Conservation (phyloP, 1,284 basidiomycete genomes). For the Sanghuangporus sanghuang region DNA sequence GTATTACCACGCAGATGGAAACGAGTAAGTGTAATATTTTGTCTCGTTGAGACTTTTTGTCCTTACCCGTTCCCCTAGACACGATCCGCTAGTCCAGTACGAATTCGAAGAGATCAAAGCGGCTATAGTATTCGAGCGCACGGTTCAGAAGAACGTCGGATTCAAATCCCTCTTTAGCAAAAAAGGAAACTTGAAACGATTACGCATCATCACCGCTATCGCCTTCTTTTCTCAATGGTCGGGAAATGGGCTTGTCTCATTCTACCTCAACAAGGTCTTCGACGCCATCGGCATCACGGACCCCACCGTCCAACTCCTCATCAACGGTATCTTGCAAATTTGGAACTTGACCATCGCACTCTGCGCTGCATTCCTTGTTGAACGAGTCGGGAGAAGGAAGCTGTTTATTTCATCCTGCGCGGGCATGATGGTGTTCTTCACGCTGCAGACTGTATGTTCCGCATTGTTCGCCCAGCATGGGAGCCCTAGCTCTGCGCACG, state of each 20-base stretch:
- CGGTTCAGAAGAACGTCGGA: slow-evolving; percentile 45
- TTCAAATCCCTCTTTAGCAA: slow-evolving; percentile 56
- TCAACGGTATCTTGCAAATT: slow-evolving; percentile 54
- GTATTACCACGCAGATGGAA: slow-evolving; percentile 71
- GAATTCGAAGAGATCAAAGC: slow-evolving; percentile 76
- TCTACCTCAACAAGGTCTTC: slow-evolving; percentile 71
- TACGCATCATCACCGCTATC: slow-evolving; percentile 63
- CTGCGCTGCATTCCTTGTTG: slow-evolving; percentile 50
- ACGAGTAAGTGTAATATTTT: slow-evolving; percentile 33
- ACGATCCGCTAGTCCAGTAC: slow-evolving; percentile 65
- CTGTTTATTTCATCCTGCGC: slow-evolving; percentile 59
- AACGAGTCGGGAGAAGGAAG: slow-evolving; percentile 54
- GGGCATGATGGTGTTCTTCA: slow-evolving; percentile 72
- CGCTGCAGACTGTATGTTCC: slow-evolving; percentile 66
- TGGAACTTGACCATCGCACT: slow-evolving; percentile 69
- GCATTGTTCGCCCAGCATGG: slow-evolving; percentile 50
- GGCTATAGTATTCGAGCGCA: slow-evolving; percentile 60
- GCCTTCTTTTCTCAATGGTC: slow-evolving; percentile 64
- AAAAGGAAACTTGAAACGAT: slow-evolving; percentile 61
- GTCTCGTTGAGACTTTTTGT: no score
- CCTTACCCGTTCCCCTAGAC: slow-evolving; percentile 26
- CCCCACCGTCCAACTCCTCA: slow-evolving; percentile 45
- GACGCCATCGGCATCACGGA: slow-evolving; percentile 67
- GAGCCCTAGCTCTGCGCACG: slow-evolving; percentile 45
- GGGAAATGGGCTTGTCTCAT: slow-evolving; percentile 49